Conservation (phyloP, 2,329 filamentous ascomycete genomes). For the Colletotrichum godetiae region DNA sequence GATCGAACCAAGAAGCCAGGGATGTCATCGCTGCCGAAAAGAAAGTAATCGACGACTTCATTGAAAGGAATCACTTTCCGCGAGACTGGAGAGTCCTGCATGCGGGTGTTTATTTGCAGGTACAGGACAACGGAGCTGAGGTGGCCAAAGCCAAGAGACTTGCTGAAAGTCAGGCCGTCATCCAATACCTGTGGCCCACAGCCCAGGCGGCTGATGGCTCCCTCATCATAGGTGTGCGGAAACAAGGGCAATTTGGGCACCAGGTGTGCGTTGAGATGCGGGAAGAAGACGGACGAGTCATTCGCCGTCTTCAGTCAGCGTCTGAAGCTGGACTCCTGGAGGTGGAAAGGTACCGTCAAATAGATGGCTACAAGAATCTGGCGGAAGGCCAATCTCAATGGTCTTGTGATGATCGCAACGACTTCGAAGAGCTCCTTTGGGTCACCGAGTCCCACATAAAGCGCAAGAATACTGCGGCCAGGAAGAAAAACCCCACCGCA, state of each 20-base stretch:
- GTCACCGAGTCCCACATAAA: no score
- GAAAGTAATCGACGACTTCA: not conserved
- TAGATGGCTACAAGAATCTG: no score
- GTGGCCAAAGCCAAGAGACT: not conserved
- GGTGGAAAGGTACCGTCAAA: no score
- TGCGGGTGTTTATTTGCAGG: not conserved
- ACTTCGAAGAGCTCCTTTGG: no score
- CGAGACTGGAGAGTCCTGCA: not conserved
- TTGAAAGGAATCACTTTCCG: not conserved
- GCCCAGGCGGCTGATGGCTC: not conserved
- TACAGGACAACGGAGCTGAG: no score
- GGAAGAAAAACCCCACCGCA: constrained; percentile 9
- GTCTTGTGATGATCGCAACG: no score
- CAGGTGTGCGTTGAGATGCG: not conserved
- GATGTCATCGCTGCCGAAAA: not conserved
- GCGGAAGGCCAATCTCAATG: no score
- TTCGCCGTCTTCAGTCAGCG: no score
- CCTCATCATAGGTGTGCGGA: not conserved
- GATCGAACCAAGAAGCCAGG: not conserved
- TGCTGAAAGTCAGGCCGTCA: not conserved
- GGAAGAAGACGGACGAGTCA: no score
- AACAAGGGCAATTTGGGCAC: not conserved
- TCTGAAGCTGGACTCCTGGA: no score
- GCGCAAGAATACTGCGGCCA: no score
- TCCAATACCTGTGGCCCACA: not conserved